A percentile compares a stretch with the other conserved stretches of the same genome.
These are phyloP conservation scores for Nemania diffusa DNA, from an alignment of 2,329 filamentous ascomycete genomes.

Conservation along the genomic window DNA sequence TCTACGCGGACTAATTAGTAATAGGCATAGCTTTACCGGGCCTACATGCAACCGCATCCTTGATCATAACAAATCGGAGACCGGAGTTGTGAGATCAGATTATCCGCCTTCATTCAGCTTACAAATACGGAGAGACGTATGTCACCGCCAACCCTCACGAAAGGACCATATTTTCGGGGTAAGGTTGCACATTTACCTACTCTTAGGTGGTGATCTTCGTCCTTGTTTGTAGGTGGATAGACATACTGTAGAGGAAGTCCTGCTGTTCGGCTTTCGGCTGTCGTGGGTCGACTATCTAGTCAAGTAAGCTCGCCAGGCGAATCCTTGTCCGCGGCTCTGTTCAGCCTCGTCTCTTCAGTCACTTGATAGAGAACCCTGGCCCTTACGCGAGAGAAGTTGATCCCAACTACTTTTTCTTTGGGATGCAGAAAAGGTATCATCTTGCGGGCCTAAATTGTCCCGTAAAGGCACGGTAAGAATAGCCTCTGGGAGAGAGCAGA, in stretches of 20 bases:
- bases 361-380: neutral
- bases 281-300: neutral
- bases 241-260: neutral
- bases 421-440: too few relatives aligned
- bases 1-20: slow-evolving; percentile 6
- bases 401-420: too few relatives aligned
- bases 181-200: neutral
- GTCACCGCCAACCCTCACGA: slow-evolving; percentile 1
- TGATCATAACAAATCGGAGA: neutral
- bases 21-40: neutral
- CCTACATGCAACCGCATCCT: neutral
- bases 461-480: too few relatives aligned
- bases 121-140: slow-evolving; percentile 25
- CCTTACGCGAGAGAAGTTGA: neutral
- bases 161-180: neutral
- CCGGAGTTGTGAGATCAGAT: slow-evolving; percentile 20
- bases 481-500: too few relatives aligned
- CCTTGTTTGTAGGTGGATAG: neutral
- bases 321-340: slow-evolving; percentile 21
- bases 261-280: neutral
- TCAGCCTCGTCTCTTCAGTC: slow-evolving; percentile 1
- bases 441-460: too few relatives aligned
- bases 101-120: slow-evolving; percentile 16
- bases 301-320: neutral
- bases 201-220: neutral